Evolutionary conservation across 345 rosid genomes (phyloP).

Genomic region (Arabidopsis suecica): DNA sequence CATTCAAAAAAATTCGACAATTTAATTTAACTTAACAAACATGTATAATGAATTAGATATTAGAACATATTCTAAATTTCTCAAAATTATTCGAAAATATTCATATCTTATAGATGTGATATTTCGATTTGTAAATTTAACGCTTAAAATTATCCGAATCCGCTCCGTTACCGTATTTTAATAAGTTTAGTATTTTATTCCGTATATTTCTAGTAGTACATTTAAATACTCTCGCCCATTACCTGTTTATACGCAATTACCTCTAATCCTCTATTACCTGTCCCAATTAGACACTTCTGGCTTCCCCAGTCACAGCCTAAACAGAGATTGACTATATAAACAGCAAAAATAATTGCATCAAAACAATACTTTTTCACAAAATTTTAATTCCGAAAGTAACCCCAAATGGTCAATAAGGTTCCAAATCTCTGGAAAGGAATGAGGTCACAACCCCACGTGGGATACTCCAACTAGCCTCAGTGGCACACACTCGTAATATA

Average conservation of each 20-base stretch:
- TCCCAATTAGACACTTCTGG: background rate
- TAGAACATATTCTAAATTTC: background rate
- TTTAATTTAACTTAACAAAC: no score
- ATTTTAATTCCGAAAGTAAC: slow-evolving; percentile 16
- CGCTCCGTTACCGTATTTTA: background rate
- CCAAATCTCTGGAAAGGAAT: slow-evolving; percentile 33
- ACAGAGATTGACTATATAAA: slow-evolving; percentile 18
- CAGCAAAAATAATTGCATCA: background rate
- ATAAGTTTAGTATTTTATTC: background rate
- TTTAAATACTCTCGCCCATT: background rate
- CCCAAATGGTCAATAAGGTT: slow-evolving; percentile 17
- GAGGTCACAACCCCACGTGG: slow-evolving; percentile 45
- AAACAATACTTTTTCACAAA: background rate
- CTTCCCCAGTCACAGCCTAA: slow-evolving; percentile 41
- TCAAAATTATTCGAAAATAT: background rate
- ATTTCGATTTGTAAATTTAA: background rate
- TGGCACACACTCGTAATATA: slow-evolving; percentile 39
- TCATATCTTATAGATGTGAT: no score
- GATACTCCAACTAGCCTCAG: slow-evolving; percentile 12
- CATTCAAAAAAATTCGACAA: no score
- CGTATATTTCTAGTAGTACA: background rate
- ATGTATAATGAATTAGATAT: no score
- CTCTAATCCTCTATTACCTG: background rate
- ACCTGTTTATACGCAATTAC: background rate
- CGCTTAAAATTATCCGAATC: background rate